Base-by-base conservation (phyloP, 768 basidiomycete genomes). In the Auricularia auricula-judae region DNA sequence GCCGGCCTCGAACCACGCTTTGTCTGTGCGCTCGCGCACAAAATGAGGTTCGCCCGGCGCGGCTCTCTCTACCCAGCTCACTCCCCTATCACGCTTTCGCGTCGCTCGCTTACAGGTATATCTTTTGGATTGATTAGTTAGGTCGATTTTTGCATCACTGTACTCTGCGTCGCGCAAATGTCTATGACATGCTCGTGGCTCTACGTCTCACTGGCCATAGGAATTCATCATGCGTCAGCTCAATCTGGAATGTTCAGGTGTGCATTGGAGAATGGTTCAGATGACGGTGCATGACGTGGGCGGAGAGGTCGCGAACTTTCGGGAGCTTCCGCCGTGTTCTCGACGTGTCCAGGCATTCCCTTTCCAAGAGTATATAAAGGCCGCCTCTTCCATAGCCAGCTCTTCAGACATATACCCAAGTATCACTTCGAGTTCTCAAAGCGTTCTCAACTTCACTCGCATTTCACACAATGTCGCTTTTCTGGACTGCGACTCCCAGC, bases 401-500 rank as follows among this genome's bases (percentile, higher is more conserved):
- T 51, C 47, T 4, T 51, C 47, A 51, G 47, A 51, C 14, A 51
- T 18, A 51, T 51, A 51, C 47, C 47, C 7, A 51, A 42, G 39
- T 14, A 42, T 42, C 39, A 42, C 39, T 42, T 42, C 39, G 39
- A 42, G 12, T 14, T 42, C 39, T 2, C 2, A 8, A 51, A 51
- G 47, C 47, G 16, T 51, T 18, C 47, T 51, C 16, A 51, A 18
- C 47, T 18, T 18, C 18, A 51, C 16, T 51, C 18, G 4, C 21
- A 16, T 18, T 18, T 21, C 14, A 18, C 47, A 51, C 47, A 51
- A 51, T 51, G 47, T 51, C 47, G 18, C 18, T 51, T 51, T 51
- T 51, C 47, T 51, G 47, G 47, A 51, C 47, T 18, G 47, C 47
- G 5, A 18, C 21, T 18, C 47, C 47, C 70, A 72, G 69, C 67